Evolutionary conservation across 2,329 filamentous ascomycete genomes (phyloP), one percentile per base, ranked within the genome.

Genomic region (Botrytis cinerea): DNA sequence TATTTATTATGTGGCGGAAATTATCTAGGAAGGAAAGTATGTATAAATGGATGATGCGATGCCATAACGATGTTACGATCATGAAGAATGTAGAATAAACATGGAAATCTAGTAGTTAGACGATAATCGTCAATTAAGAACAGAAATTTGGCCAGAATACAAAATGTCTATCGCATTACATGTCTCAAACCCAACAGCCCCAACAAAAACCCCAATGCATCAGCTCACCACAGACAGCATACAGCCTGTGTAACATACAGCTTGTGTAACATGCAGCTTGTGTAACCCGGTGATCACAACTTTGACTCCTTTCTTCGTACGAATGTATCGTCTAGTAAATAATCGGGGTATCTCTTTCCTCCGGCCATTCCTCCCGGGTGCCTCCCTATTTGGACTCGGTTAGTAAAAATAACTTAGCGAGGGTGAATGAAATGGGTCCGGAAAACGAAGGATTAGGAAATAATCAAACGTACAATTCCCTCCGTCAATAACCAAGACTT

Each of bases 401-500:
- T 61, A 73, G 62, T 73, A 61, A 20, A 14, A 32, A 38, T n/a
- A 38, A 46, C 14, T 45, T 48, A 51, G 35, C 35, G 48, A 69
- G 38, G 18, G 28, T 69, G 38, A 38, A 66, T 16, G 46, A 69
- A 20, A 25, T 14, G 18, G 25, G 10, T 38, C 7, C 14, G 45
- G 45, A 4, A 6, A 25, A 54, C 16, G 25, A n/a, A 54, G 12
- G 2, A n/a, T 54, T 20, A 22, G 40, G 43, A 57, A 64, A 32
- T 16, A 3, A 16, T 22, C 10, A 16, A 25, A 61, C 72, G 35
- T 72, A 73, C 78, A 80, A 25, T 77, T 73, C 25, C 78, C 79
- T 45, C 89, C 90, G 78, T 92, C 89, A 77, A 93, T 93, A 46
- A 97, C 92, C 51, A 98, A 83, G 4, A 90, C 88, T 77, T 94